These are phyloP conservation scores for Kwoniella dendrophila DNA, from an alignment of 768 basidiomycete genomes.

Conservation along the genomic window DNA sequence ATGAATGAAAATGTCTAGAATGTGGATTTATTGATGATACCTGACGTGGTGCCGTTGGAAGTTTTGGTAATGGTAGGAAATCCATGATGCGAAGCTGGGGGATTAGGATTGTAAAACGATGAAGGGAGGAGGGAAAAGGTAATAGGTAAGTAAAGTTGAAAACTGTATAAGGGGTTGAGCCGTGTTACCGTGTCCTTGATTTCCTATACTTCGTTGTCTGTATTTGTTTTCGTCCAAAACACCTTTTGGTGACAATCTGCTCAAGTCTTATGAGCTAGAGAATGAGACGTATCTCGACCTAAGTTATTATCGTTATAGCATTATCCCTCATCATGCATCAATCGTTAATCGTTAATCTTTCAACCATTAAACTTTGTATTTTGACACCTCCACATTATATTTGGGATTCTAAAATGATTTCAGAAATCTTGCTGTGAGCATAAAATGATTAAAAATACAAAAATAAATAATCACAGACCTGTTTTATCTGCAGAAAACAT, in stretches of 20 bases:
- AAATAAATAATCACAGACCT: neutral
- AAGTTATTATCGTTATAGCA: no score
- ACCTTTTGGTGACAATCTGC: no score
- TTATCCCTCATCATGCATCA: neutral
- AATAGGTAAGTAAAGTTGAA: neutral
- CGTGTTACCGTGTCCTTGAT: no score
- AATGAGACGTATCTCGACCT: no score
- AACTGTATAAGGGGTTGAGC: no score
- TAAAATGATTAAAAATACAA: neutral
- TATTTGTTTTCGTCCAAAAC: no score
- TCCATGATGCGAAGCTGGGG: slow-evolving; percentile 38
- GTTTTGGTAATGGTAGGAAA: slow-evolving; percentile 46
- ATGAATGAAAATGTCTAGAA: slow-evolving; percentile 54
- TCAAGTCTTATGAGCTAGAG: no score
- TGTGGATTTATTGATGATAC: slow-evolving; percentile 48
- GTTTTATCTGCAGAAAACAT: neutral
- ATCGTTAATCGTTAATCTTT: neutral
- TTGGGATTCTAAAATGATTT: neutral
- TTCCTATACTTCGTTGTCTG: no score
- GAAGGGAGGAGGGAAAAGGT: neutral
- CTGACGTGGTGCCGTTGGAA: slow-evolving; percentile 45
- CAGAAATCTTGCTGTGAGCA: slow-evolving; percentile 7
- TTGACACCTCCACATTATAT: slow-evolving; percentile 4
- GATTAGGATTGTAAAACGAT: neutral
- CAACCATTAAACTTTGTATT: slow-evolving; percentile 3